These are phyloP conservation scores for Senecio squalidus DNA, from an alignment of 140 eudicot genomes.

Conservation along the genomic window DNA sequence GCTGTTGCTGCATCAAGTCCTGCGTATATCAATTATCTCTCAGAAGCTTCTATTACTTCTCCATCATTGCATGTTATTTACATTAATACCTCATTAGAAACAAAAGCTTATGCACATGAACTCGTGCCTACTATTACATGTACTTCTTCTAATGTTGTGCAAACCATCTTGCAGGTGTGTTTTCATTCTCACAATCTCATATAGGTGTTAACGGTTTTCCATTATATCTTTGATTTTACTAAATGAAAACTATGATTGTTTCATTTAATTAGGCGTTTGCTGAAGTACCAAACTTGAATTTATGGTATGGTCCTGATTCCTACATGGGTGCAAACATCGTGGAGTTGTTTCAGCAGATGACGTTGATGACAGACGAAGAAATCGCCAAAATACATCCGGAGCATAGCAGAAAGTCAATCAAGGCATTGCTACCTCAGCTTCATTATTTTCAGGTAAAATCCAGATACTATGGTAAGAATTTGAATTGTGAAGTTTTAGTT, in stretches of 20 bases:
- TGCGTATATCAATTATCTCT: slow-evolving; percentile 77
- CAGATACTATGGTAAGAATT: neutral
- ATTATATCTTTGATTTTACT: no score
- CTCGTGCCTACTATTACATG: slow-evolving; percentile 97
- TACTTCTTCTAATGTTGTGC: slow-evolving; percentile 98
- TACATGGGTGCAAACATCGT: slow-evolving; percentile 99
- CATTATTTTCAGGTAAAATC: slow-evolving; percentile 77
- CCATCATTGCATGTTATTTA: slow-evolving; percentile 94
- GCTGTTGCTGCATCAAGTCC: slow-evolving; percentile 98
- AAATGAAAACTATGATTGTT: slow-evolving; percentile 10
- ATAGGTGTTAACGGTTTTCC: neutral
- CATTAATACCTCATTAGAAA: slow-evolving; percentile 88
- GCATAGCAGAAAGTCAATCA: slow-evolving; percentile 64
- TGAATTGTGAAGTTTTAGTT: neutral
- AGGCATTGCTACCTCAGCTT: slow-evolving; percentile 66
- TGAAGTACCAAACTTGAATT: slow-evolving; percentile 67
- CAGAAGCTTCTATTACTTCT: slow-evolving; percentile 59
- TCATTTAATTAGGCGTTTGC: slow-evolving; percentile 86
- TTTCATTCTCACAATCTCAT: neutral
- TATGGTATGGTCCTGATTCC: slow-evolving; percentile 95
- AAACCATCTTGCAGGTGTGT: slow-evolving; percentile 88
- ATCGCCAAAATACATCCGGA: slow-evolving; percentile 72
- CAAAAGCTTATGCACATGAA: slow-evolving; percentile 91
- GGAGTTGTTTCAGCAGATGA: slow-evolving; percentile 84
- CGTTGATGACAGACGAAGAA: slow-evolving; percentile 90